A percentile compares a stretch with the other conserved stretches of the same genome.
phyloP scores from a whole-genome alignment of 1,284 basidiomycete genomes.

The Abortiporus biennis region DNA sequence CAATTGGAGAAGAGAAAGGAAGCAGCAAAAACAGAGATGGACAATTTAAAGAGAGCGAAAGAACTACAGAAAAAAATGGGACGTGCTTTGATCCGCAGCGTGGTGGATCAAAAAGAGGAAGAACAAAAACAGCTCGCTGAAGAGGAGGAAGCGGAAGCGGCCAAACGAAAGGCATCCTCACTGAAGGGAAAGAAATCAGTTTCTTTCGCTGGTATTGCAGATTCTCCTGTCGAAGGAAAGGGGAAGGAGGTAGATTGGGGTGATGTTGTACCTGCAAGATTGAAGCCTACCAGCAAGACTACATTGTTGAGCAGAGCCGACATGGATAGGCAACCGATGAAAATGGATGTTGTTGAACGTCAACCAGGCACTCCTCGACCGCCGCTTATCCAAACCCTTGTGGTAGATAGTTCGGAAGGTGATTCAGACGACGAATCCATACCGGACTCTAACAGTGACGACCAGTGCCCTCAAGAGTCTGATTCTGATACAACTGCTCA shows the following conservation, averaged over 20 bases:
- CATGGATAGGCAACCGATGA: conserved; percentile 48
- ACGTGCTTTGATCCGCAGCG: conserved; percentile 49
- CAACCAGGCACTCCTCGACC: conserved; percentile 26
- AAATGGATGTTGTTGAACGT: conserved; percentile 63
- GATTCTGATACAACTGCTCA: conserved; percentile 16
- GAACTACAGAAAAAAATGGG: conserved; percentile 76
- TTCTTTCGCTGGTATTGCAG: conserved; percentile 46
- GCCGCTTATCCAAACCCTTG: conserved; percentile 2
- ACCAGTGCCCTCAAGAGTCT: conserved; percentile 5
- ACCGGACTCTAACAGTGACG: conserved; percentile 19
- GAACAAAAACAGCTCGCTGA: conserved; percentile 25
- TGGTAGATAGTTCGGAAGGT: conserved; percentile 13
- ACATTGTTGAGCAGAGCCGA: conserved; percentile 33
- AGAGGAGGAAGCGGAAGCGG: conserved; percentile 21
- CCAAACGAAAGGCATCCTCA: conserved; percentile 14
- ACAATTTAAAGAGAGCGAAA: conserved; percentile 43
- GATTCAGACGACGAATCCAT: conserved; percentile 49
- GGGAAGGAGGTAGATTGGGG: conserved; percentile 38
- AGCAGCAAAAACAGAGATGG: conserved; percentile 45
- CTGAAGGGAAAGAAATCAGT: conserved; percentile 53
- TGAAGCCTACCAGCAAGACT: conserved; percentile 33
- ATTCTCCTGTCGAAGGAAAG: conserved; percentile 18
- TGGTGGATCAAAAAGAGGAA: conserved; percentile 35
- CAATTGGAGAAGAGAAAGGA: conserved; percentile 45
- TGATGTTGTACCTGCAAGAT: conserved; percentile 44